Percentiles rank a stretch among this genome's conserved stretches.
Conservation (phyloP, 805 yeast species). For the Metschnikowia drakensbergensis region DNA sequence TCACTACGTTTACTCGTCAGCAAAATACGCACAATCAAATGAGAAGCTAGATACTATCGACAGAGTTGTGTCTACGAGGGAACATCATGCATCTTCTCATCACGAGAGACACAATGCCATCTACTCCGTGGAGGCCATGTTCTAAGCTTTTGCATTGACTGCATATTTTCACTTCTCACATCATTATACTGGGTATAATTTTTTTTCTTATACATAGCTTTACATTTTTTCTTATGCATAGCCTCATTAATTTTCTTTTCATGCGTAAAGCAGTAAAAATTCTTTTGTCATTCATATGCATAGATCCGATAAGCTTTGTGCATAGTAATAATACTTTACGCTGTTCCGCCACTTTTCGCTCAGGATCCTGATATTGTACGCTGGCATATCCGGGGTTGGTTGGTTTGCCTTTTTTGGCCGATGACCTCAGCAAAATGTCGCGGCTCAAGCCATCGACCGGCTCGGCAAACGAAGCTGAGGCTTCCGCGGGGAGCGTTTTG, state of each 20-base stretch:
- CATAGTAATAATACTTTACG: too few relatives aligned
- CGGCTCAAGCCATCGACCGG: background rate
- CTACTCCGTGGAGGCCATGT: constrained; percentile 39
- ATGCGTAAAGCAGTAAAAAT: too few relatives aligned
- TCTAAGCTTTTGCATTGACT: constrained; percentile 17
- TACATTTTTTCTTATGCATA: background rate
- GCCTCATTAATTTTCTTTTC: background rate
- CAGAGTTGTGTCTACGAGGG: background rate
- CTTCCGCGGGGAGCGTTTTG: background rate
- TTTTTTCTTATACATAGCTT: background rate
- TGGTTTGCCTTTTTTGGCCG: background rate
- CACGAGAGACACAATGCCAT: constrained; percentile 31
- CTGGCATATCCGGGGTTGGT: background rate
- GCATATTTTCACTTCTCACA: background rate
- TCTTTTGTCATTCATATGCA: too few relatives aligned
- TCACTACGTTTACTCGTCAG: constrained; percentile 8
- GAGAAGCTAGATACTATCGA: background rate
- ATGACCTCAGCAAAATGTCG: background rate
- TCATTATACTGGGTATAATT: constrained; percentile 1
- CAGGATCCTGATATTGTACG: too few relatives aligned
- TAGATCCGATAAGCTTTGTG: too few relatives aligned
- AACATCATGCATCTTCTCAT: constrained; percentile 2
- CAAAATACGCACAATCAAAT: constrained; percentile 6
- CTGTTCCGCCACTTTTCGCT: too few relatives aligned
- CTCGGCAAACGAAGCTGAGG: background rate